Percentiles rank a stretch among this genome's conserved stretches.
These are phyloP conservation scores for Lactifluus volemus DNA, from an alignment of 768 basidiomycete species.

Conservation along the genomic window DNA sequence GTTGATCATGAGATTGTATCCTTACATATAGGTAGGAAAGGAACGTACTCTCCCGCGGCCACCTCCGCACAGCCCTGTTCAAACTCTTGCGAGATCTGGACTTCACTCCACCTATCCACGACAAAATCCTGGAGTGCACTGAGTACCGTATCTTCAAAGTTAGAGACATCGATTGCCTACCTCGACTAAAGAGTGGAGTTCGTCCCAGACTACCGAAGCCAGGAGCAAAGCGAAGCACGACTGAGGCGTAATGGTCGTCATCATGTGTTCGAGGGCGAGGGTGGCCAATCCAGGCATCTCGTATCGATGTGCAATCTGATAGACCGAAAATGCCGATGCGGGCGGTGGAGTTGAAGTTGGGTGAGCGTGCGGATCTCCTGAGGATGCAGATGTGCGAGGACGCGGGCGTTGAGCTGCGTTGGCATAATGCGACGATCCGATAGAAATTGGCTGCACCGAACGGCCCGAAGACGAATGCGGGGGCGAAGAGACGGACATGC, in stretches of 20 bases:
- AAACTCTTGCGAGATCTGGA: constrained; percentile 53
- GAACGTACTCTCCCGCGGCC: constrained; percentile 55
- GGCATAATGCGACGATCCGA: constrained; percentile 39
- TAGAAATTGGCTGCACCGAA: constrained; percentile 32
- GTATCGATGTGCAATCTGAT: constrained; percentile 72
- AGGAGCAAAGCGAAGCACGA: constrained; percentile 61
- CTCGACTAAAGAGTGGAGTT: constrained; percentile 51
- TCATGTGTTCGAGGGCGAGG: constrained; percentile 65
- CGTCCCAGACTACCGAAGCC: constrained; percentile 61
- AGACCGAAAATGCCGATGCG: constrained; percentile 66
- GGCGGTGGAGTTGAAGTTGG: constrained; percentile 53
- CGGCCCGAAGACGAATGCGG: constrained; percentile 9
- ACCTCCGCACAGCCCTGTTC: constrained; percentile 65
- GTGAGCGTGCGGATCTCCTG: constrained; percentile 62
- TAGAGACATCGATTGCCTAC: constrained; percentile 27
- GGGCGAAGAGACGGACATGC: not conserved
- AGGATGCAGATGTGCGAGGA: constrained; percentile 25
- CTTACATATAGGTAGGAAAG: not conserved
- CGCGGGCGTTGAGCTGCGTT: constrained; percentile 39
- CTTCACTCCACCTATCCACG: constrained; percentile 68
- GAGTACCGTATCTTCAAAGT: constrained; percentile 10
- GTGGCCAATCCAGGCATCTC: constrained; percentile 53
- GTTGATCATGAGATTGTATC: constrained; percentile 6
- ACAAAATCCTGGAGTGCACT: constrained; percentile 49
- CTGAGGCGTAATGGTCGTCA: constrained; percentile 56